Evolutionary conservation across 108 stramenopile genomes (phyloP).

Genomic region (Hondaea fermentalgiana): DNA sequence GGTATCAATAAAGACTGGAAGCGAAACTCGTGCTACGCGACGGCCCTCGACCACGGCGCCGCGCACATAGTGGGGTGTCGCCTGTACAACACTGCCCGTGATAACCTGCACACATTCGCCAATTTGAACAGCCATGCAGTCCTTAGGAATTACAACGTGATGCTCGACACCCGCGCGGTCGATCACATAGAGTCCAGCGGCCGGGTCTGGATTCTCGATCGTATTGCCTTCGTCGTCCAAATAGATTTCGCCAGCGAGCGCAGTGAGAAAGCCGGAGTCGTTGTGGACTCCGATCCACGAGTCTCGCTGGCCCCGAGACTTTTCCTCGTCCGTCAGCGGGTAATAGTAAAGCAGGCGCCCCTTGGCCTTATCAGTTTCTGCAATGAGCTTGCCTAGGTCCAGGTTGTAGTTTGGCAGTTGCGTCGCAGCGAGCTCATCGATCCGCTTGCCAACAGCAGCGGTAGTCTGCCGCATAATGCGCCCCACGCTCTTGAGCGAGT

Average conservation of each 20-base stretch:
- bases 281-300: constrained; percentile 89
- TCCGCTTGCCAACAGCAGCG: constrained; percentile 49
- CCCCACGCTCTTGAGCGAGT: constrained; percentile 55
- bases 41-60: constrained; percentile 33
- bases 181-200: constrained; percentile 68
- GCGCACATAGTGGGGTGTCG: constrained; percentile 82
- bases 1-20: constrained; percentile 76
- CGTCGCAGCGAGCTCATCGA: constrained; percentile 51
- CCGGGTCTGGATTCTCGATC: constrained; percentile 49
- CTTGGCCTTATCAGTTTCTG: constrained; percentile 73
- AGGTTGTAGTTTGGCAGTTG: constrained; percentile 24
- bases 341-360: constrained; percentile 79
- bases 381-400: constrained; percentile 49
- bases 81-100: constrained; percentile 68
- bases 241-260: constrained; percentile 73
- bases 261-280: constrained; percentile 80
- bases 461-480: constrained; percentile 64
- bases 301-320: constrained; percentile 39
- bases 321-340: constrained; percentile 46
- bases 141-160: constrained; percentile 62
- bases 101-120: constrained; percentile 83
- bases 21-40: constrained; percentile 51
- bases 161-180: constrained; percentile 52
- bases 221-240: constrained; percentile 57
- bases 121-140: constrained; percentile 82